Percentiles rank a stretch among this genome's conserved stretches.
Evolutionary conservation across 768 basidiomycete genomes (phyloP).

Genomic region (Suillus tomentosus): DNA sequence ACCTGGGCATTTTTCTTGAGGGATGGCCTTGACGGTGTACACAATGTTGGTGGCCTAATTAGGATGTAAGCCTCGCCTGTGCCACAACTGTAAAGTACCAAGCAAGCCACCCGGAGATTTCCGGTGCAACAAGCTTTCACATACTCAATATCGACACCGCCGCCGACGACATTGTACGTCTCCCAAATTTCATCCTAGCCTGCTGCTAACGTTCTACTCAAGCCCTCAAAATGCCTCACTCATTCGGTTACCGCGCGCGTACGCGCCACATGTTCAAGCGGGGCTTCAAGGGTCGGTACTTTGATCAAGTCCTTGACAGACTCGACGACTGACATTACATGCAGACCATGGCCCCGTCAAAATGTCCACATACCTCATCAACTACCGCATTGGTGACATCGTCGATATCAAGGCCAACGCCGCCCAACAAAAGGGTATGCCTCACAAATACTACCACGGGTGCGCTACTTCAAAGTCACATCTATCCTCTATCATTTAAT

Average conservation of each 20-base stretch:
- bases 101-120: constrained; percentile 64
- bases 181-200: constrained; percentile 21
- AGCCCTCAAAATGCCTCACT: constrained; percentile 96
- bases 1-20: constrained; percentile 87
- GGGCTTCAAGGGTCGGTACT: constrained; percentile 88
- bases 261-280: constrained; percentile 99
- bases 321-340: constrained; percentile 6
- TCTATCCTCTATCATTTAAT: not conserved
- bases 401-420: constrained; percentile 99
- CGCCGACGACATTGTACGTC: constrained; percentile 51
- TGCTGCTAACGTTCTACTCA: constrained; percentile 15
- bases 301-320: constrained; percentile 18
- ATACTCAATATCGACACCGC: constrained; percentile 51
- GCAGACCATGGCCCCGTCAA: constrained; percentile 88
- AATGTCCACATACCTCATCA: constrained; percentile 90
- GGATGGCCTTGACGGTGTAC: constrained; percentile 38
- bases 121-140: constrained; percentile 40
- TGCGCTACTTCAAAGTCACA: constrained; percentile 42
- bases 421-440: constrained; percentile 99
- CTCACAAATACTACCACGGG: constrained; percentile 99
- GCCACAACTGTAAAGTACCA: constrained; percentile 68
- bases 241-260: constrained; percentile 99
- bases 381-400: constrained; percentile 95
- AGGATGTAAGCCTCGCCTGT: constrained; percentile 37
- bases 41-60: constrained; percentile 34